phyloP scores from a whole-genome alignment of 495 filamentous ascomycete species.

The Filosporella fistucella region DNA sequence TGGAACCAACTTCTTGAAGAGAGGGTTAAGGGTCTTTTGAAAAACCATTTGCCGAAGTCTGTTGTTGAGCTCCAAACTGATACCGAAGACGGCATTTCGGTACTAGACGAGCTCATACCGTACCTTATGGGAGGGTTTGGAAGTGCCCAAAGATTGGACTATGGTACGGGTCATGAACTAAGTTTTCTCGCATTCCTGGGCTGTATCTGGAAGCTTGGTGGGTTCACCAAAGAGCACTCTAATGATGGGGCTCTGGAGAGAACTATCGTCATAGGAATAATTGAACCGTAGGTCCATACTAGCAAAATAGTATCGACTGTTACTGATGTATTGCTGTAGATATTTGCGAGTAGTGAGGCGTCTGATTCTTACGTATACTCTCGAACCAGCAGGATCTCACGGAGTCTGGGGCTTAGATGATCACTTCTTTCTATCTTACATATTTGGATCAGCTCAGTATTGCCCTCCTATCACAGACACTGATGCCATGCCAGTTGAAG shows the following conservation, averaged over 20 bases:
- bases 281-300: conserved; percentile 66
- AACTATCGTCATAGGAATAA: conserved; percentile 71
- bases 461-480: conserved; percentile 61
- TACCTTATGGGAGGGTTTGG: conserved; percentile 90
- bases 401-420: conserved; percentile 97
- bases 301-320: neutral
- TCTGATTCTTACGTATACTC: conserved; percentile 85
- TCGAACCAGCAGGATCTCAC: conserved; percentile 93
- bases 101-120: conserved; percentile 61
- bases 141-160: conserved; percentile 84
- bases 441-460: conserved; percentile 89
- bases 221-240: conserved; percentile 53
- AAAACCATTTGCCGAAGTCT: conserved; percentile 51
- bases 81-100: conserved; percentile 21
- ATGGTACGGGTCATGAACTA: conserved; percentile 93
- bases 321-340: conserved; percentile 33
- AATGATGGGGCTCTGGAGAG: conserved; percentile 57
- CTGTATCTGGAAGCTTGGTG: conserved; percentile 83
- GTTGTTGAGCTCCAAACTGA: conserved; percentile 35
- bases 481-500: conserved; percentile 66
- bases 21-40: conserved; percentile 51
- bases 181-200: conserved; percentile 91
- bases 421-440: conserved; percentile 94
- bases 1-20: conserved; percentile 71
- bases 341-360: conserved; percentile 78